phyloP scores from a whole-genome alignment of 1,139 yeast genomes.

The Yamadazyma kanchanaburiensis region DNA sequence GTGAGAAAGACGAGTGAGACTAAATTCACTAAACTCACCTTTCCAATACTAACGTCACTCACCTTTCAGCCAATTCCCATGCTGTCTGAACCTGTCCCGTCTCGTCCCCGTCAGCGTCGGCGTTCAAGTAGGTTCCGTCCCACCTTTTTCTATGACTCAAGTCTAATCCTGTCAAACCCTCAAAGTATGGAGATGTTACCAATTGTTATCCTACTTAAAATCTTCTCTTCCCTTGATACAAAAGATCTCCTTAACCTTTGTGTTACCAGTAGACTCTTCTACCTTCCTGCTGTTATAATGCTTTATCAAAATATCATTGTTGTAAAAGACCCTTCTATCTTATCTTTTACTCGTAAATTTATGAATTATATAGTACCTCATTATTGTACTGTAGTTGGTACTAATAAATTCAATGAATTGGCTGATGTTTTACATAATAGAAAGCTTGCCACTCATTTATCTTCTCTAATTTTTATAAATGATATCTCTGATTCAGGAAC shows the following conservation, averaged over 20 bases:
- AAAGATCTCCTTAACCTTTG: constrained; percentile 9
- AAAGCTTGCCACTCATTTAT: constrained; percentile 2
- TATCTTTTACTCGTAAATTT: not conserved
- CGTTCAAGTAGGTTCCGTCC: constrained; percentile 14
- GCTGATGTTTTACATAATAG: constrained; percentile 2
- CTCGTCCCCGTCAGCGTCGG: constrained; percentile 7
- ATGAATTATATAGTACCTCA: not conserved
- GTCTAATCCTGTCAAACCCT: constrained; percentile 2
- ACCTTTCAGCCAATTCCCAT: not conserved
- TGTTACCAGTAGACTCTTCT: constrained; percentile 10
- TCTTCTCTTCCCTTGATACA: constrained; percentile 8
- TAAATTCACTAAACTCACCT: not conserved
- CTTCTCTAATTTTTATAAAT: constrained; percentile 2
- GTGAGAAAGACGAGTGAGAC: no score
- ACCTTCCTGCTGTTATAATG: constrained; percentile 13
- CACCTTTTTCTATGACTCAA: constrained; percentile 8
- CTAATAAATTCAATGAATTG: not conserved
- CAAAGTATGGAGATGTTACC: constrained; percentile 12
- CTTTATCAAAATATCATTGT: constrained; percentile 10
- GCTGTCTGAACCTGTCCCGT: not conserved
- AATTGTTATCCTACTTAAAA: constrained; percentile 5
- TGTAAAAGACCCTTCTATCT: constrained; percentile 3
- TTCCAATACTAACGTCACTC: not conserved
- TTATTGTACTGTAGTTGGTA: constrained; percentile 2
- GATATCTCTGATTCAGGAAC: not conserved